phyloP scores from a whole-genome alignment of 148 eudicot species.

The Silene latifolia region DNA sequence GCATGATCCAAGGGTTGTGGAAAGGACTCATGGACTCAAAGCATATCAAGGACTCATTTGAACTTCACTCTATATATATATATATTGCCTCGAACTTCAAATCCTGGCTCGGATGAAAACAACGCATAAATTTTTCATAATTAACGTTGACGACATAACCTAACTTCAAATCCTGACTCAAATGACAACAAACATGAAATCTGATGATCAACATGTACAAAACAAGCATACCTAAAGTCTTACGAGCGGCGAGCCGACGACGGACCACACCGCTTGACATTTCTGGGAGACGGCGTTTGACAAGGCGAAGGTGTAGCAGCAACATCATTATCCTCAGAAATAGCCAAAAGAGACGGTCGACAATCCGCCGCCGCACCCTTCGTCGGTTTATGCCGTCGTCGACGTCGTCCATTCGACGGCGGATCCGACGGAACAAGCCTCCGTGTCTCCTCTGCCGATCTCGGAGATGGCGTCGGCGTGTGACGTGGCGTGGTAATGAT shows the following conservation, averaged over 20 bases:
- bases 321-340: constrained; percentile 30
- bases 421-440: constrained; percentile 12
- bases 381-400: constrained; percentile 15
- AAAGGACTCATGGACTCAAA: too few relatives aligned
- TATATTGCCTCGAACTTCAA: too few relatives aligned
- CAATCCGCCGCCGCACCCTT: constrained; percentile 31
- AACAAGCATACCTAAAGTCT: constrained; percentile 23
- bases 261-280: constrained; percentile 29
- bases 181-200: too few relatives aligned
- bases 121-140: too few relatives aligned
- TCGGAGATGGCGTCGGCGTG: constrained; percentile 13
- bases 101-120: too few relatives aligned
- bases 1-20: too few relatives aligned
- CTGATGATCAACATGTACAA: too few relatives aligned
- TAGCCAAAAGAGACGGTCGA: constrained; percentile 34
- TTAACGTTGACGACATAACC: too few relatives aligned
- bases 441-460: constrained; percentile 22
- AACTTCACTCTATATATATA: too few relatives aligned
- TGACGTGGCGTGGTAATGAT: background rate
- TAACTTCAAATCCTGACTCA: too few relatives aligned
- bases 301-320: constrained; percentile 1
- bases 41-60: too few relatives aligned
- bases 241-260: constrained; percentile 16
- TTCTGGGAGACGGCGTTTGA: constrained; percentile 11
- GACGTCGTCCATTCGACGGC: background rate